Evolutionary conservation across 345 rosid species (phyloP), one percentile per base, ranked within the genome.

Genomic region (Toxicodendron radicans): DNA sequence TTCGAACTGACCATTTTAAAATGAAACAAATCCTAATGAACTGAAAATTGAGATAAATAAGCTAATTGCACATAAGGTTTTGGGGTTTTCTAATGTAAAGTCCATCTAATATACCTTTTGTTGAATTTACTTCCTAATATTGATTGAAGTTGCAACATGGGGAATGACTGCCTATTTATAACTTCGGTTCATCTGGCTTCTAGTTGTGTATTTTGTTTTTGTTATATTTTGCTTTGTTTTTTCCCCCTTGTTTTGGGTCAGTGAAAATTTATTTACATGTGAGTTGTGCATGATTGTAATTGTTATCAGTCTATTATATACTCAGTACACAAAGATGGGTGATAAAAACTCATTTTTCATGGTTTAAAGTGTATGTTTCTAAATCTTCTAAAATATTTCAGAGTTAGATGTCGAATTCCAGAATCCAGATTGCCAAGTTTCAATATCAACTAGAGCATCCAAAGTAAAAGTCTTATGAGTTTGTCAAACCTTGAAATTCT

Each of bases 31-130:
- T 60, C 54, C 30, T 48, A 48, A n/a, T 24, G 58, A 46, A 30
- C 43, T 24, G 66, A 71, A 71, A 45, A 14, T 24, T 38, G 56
- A 21, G 66, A 58, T 45, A 13, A 27, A 71, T 45, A 24, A 27
- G 35, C 32, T n/a, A 43, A 59, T 46, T 10, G 24, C 58, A 10
- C 12, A 10, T 17, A 18, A 14, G 27, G 46, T 52, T 20, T 57
- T 41, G 3, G n/a, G n/a, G 2, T 30, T 46, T 30, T 64, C 33
- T 70, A 17, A 3, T 46, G 1, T 46, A 20, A 71, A 45, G 27
- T 38, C 1, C 57, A 9, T 64, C 27, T n/a, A 1, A 18, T 48
- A 46, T 35, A 59, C 74, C 43, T 27, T 59, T 57, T 70, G 23
- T 16, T 45, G 54, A 48, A 71, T 46, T 59, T 20, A 13, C 54